Base-by-base conservation (phyloP, 148 eudicot genomes). In the Nepenthes gracilis region DNA sequence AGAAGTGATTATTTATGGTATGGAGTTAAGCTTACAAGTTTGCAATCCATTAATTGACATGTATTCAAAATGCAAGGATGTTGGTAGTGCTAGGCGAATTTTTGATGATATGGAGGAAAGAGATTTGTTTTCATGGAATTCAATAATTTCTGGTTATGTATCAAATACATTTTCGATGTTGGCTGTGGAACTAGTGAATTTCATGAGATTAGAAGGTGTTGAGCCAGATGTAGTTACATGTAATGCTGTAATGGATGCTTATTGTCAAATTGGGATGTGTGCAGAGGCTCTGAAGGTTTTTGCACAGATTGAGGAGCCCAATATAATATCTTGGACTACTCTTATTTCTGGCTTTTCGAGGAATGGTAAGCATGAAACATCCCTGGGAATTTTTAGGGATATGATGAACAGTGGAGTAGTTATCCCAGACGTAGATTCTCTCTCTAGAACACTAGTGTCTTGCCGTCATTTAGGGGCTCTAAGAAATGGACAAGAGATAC, bases 321-420 rank as follows among this genome's bases (percentile, higher is more conserved):
- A 65, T 80, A 49, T 77, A 12, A 72, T 80, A 36, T 77, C 84
- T 15, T 80, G 85, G 88, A 83, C 85, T 38, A 80, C 70, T 65
- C 60, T 83, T 62, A 73, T 80, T 51, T 83, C 88, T 1, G 82
- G 84, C 5, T 83, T 65, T 64, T 73, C 85, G 14, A 73, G 78
- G 67, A 43, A 35, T 10, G 82, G 80, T 40, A 55, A 77, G 47
- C 80, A 77, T 58, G 65, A 50, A 48, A 58, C 48, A 11, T 65
- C 82, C 9, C 54, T 83, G 74, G 49, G 53, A 1, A 59, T 77
- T 47, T 83, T 83, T 35, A 66, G 75, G 63, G 62, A 75, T 55
- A 80, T 83, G 85, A 60, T 71, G 55, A 59, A 43, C 35, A 53
- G 50, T 61, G 62, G 65, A 35, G 43, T 32, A 35, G 65, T 63